Evolutionary conservation across 2,329 filamentous ascomycete species (phyloP).

Genomic region (Sphaerostilbella broomeana): DNA sequence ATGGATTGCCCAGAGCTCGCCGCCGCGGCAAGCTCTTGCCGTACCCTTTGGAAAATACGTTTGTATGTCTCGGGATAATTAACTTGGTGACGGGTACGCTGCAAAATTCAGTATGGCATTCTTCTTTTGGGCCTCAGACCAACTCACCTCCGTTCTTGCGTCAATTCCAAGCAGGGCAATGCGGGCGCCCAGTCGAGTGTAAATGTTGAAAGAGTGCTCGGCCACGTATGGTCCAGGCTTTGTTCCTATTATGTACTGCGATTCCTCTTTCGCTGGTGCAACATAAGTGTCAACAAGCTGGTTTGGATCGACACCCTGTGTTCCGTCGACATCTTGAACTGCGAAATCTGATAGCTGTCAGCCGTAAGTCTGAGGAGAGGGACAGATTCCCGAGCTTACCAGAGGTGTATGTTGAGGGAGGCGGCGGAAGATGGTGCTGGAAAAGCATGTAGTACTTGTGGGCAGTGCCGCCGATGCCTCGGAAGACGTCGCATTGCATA

Average conservation of each 20-base stretch:
- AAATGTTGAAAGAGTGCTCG: slow-evolving; percentile 80
- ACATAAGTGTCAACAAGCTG: slow-evolving; percentile 75
- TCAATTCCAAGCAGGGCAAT: slow-evolving; percentile 85
- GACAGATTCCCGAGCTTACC: slow-evolving; percentile 33
- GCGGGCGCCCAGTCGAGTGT: slow-evolving; percentile 72
- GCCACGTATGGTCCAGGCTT: slow-evolving; percentile 82
- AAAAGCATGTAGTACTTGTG: slow-evolving; percentile 99
- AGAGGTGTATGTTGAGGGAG: slow-evolving; percentile 77
- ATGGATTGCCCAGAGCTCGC: slow-evolving; percentile 66
- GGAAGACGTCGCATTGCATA: slow-evolving; percentile 88
- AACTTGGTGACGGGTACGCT: slow-evolving; percentile 83
- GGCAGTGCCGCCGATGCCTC: slow-evolving; percentile 81
- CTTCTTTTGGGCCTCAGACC: not conserved
- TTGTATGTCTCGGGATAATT: slow-evolving; percentile 93
- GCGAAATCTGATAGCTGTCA: slow-evolving; percentile 1
- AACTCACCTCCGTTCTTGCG: slow-evolving; percentile 72
- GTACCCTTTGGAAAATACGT: slow-evolving; percentile 69
- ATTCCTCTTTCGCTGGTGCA: slow-evolving; percentile 46
- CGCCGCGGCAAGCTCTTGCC: slow-evolving; percentile 64
- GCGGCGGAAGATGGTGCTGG: slow-evolving; percentile 86
- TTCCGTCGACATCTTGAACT: slow-evolving; percentile 19
- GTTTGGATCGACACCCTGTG: slow-evolving; percentile 57
- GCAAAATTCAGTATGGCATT: too few relatives aligned
- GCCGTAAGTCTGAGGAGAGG: slow-evolving; percentile 27
- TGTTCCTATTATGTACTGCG: slow-evolving; percentile 72